Base-by-base conservation (phyloP, 129 eudicot species). In the Lactuca sativa region DNA sequence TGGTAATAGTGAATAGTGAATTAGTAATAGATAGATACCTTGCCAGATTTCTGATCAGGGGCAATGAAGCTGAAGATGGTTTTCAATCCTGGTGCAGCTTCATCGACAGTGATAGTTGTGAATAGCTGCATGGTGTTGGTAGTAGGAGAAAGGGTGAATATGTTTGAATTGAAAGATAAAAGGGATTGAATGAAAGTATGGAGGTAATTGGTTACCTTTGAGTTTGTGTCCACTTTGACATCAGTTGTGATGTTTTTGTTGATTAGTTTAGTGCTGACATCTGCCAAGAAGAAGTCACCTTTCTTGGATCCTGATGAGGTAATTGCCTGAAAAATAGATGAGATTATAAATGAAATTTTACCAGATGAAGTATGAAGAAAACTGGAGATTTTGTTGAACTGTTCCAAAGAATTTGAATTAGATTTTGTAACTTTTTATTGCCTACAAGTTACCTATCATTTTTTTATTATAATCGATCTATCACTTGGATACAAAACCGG, bases 221-320 rank as follows among this genome's bases (percentile, higher is more conserved):
- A 90, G 77, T 79, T 79, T 58, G 97, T 85, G 80, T 90, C 97
- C 66, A 90, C 97, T 85, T 90, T 90, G 13, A 90, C 56, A 62
- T 90, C 97, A 70, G 97, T 85, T 3, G 97, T 90, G 78, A 90
- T 77, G 80, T 90, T 90, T 75, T 90, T 90, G 92, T 87, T 85
- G 74, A 71, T 74, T 79, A 87, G 71, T 78, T 87, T 82, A 40
- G 97, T 85, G 85, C 73, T 79, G 17, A 90, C 87, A 82, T 90
- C 95, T 47, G 87, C 95, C 78, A 87, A 73, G 66, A 85, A 66
- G 5, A 84, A 30, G 17, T 83, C 97, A 15, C 90, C 95, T 71
- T 87, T 90, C 81, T 75, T 90, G 14, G 80, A 67, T 72, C 95
- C 97, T 18, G 95, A 76, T 51, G 97, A 83, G 73, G 97, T 90